phyloP scores from a whole-genome alignment of 192 early-diverging fungal genomes.

The Coemansia interrupta region DNA sequence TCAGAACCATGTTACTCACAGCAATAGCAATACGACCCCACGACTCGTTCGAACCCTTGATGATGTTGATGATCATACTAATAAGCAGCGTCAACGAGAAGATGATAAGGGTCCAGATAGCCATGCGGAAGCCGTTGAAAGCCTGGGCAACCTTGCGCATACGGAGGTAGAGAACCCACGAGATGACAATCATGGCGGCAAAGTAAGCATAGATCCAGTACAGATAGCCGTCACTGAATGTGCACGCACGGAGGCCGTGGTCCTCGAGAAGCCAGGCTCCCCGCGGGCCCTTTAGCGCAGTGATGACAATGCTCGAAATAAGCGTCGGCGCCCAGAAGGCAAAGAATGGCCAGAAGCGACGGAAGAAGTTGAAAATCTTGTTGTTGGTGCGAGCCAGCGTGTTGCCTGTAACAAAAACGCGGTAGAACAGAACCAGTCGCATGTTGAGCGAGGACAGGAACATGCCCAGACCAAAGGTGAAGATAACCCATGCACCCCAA shows the following conservation, averaged over 20 bases:
- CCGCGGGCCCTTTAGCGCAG: constrained; percentile 20
- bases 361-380: constrained; percentile 19
- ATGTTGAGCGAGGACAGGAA: constrained; percentile 28
- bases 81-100: constrained; percentile 22
- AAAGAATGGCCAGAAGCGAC: constrained; percentile 38
- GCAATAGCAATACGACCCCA: constrained; percentile 42
- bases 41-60: constrained; percentile 36
- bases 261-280: constrained; percentile 43
- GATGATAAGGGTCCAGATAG: constrained; percentile 36
- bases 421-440: constrained; percentile 37
- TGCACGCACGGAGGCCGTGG: constrained; percentile 34
- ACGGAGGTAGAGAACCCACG: constrained; percentile 33
- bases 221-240: constrained; percentile 36
- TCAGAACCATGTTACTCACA: constrained; percentile 25
- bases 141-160: constrained; percentile 41
- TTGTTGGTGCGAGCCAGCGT: constrained; percentile 16
- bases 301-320: constrained; percentile 28
- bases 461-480: constrained; percentile 27
- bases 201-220: constrained; percentile 41
- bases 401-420: constrained; percentile 37
- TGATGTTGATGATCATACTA: constrained; percentile 41
- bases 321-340: constrained; percentile 26
- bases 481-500: constrained; percentile 34
- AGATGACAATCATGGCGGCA: constrained; percentile 29
- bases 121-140: constrained; percentile 43